phyloP scores from a whole-genome alignment of 2,329 filamentous ascomycete genomes.

The Metarhizium humberi region DNA sequence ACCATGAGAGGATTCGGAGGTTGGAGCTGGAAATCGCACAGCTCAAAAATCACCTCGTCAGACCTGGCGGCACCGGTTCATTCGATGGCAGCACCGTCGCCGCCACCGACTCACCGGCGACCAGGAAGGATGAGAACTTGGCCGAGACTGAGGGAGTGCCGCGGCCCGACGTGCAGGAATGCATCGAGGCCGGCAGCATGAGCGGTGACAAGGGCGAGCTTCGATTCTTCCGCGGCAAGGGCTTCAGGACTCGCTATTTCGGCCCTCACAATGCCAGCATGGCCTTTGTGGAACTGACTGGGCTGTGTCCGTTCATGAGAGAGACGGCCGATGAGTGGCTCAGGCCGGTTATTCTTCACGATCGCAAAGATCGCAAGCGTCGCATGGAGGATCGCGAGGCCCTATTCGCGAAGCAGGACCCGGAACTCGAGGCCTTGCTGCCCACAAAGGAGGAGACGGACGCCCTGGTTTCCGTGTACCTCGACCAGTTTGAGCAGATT shows the following conservation, averaged over 20 bases:
- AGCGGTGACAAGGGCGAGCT: constrained; percentile 41
- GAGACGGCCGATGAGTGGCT: constrained; percentile 55
- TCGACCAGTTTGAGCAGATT: constrained; percentile 46
- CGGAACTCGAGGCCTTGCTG: constrained; percentile 39
- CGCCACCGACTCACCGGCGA: constrained; percentile 33
- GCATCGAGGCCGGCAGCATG: constrained; percentile 29
- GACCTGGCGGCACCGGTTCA: constrained; percentile 30
- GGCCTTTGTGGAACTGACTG: constrained; percentile 49
- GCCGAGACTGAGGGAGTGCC: constrained; percentile 22
- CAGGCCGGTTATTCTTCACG: constrained; percentile 45
- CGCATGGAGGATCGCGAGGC: constrained; percentile 43
- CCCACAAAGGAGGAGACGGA: constrained; percentile 39
- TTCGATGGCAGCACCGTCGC: constrained; percentile 43
- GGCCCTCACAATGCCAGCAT: constrained; percentile 52
- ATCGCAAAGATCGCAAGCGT: constrained; percentile 45
- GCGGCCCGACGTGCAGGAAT: constrained; percentile 28
- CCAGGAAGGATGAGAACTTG: constrained; percentile 31
- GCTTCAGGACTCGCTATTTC: constrained; percentile 51
- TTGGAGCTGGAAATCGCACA: constrained; percentile 51
- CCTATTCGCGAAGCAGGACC: constrained; percentile 37
- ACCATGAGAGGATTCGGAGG: constrained; percentile 49
- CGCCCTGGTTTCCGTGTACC: constrained; percentile 38
- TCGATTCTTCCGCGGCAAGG: constrained; percentile 48
- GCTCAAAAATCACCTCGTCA: constrained; percentile 41
- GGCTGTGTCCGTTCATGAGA: constrained; percentile 51